phyloP scores from a whole-genome alignment of 176 grass and related monocot genomes.

The Metroxylon sagu region DNA sequence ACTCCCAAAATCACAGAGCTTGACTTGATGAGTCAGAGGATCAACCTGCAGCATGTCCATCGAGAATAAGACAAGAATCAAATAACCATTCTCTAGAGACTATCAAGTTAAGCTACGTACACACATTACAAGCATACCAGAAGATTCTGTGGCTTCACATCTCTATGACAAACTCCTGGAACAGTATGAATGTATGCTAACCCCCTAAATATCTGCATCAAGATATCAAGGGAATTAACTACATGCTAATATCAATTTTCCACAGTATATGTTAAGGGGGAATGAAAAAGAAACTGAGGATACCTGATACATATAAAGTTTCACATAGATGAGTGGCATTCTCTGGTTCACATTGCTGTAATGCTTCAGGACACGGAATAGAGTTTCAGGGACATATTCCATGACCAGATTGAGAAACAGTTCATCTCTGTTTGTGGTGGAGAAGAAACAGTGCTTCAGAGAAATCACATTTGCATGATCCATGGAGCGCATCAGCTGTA shows the following conservation, averaged over 20 bases:
- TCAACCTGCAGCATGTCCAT: slow-evolving; percentile 43
- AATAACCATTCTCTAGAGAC: slow-evolving; percentile 15
- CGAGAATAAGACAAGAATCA: slow-evolving; percentile 5
- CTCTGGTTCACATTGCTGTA: slow-evolving; percentile 96
- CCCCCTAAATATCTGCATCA: slow-evolving; percentile 75
- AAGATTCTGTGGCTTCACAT: slow-evolving; percentile 96
- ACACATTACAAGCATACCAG: slow-evolving; percentile 41
- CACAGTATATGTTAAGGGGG: too few species aligned
- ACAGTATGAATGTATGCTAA: slow-evolving; percentile 91
- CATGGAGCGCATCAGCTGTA: slow-evolving; percentile 89
- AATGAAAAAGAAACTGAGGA: too few species aligned
- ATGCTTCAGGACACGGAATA: slow-evolving; percentile 82
- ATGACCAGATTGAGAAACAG: slow-evolving; percentile 97
- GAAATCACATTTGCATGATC: slow-evolving; percentile 86
- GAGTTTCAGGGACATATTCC: slow-evolving; percentile 85
- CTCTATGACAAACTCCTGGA: slow-evolving; percentile 94
- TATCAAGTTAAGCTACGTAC: neutral
- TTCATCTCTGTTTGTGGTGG: slow-evolving; percentile 88
- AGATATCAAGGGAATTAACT: slow-evolving; percentile 1
- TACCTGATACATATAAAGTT: slow-evolving; percentile 93
- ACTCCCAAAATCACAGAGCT: slow-evolving; percentile 98
- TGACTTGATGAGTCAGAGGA: slow-evolving; percentile 90
- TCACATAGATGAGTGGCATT: slow-evolving; percentile 91
- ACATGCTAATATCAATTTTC: too few species aligned
- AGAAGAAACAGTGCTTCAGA: slow-evolving; percentile 97